These are phyloP conservation scores for Pholiota microspora DNA, from an alignment of 768 basidiomycete species.

Conservation along the genomic window DNA sequence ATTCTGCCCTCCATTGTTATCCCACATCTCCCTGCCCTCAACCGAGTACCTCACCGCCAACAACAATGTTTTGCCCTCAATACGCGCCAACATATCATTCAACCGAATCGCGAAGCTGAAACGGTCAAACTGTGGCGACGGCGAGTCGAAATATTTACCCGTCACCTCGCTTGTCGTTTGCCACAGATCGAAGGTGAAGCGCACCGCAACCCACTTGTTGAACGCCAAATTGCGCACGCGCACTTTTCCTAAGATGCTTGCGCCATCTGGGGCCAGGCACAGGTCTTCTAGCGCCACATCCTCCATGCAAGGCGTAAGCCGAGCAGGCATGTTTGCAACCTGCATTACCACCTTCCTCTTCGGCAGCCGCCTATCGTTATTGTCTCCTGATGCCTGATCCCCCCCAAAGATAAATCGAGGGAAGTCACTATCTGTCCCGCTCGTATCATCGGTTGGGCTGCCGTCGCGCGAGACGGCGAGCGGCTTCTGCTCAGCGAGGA, in stretches of 20 bases:
- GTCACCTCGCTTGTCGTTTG: conserved; percentile 94
- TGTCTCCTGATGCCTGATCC: conserved; percentile 15
- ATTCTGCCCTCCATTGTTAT: conserved; percentile 80
- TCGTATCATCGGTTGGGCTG: conserved; percentile 81
- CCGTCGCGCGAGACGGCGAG: conserved; percentile 90
- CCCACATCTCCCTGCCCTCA: conserved; percentile 83
- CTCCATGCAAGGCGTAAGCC: conserved; percentile 31
- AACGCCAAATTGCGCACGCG: conserved; percentile 85
- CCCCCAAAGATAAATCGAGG: conserved; percentile 63
- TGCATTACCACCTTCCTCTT: conserved; percentile 52
- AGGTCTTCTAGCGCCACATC: conserved; percentile 56
- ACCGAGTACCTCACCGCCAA: conserved; percentile 74
- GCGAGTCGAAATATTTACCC: conserved; percentile 54
- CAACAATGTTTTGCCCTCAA: conserved; percentile 81
- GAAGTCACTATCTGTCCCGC: conserved; percentile 77
- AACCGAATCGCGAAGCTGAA: conserved; percentile 79
- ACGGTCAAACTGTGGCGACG: conserved; percentile 50
- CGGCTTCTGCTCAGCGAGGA: conserved; percentile 93
- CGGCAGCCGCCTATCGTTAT: conserved; percentile 27
- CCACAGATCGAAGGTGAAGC: conserved; percentile 95
- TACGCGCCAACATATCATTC: conserved; percentile 70
- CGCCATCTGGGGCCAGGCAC: conserved; percentile 47
- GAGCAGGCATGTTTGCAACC: conserved; percentile 64
- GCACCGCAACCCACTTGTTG: conserved; percentile 81
- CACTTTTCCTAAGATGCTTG: conserved; percentile 66